phyloP scores from a whole-genome alignment of 108 stramenopile genomes.

The Halocafeteria seosinensis region DNA sequence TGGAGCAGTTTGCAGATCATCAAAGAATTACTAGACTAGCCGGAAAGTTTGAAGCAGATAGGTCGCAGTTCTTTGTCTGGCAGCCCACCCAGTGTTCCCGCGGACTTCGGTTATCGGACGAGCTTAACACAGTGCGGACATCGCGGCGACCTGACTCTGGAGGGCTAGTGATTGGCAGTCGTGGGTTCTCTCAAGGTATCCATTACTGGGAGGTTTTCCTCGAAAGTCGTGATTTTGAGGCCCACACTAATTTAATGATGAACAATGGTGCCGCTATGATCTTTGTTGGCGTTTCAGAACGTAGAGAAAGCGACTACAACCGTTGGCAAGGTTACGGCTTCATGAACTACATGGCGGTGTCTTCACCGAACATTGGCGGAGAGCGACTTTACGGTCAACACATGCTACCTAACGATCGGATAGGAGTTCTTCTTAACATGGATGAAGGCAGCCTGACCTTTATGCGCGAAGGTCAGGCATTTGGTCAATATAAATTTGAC shows the following conservation, averaged over 20 bases:
- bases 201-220: constrained; percentile 28
- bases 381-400: constrained; percentile 11
- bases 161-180: constrained; percentile 6
- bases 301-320: not conserved
- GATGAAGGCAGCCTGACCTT: constrained; percentile 7
- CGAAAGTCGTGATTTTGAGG: not conserved
- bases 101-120: not conserved
- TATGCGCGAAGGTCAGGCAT: constrained; percentile 1
- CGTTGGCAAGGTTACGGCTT: constrained; percentile 6
- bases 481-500: constrained; percentile 4
- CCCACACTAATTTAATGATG: not conserved
- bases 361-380: not conserved
- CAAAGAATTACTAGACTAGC: not conserved
- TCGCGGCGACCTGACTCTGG: no score
- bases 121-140: no score
- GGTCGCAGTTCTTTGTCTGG: not conserved
- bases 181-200: constrained; percentile 18
- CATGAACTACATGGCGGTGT: constrained; percentile 3
- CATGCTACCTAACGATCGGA: constrained; percentile 13
- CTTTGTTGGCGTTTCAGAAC: not conserved
- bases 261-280: not conserved
- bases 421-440: constrained; percentile 18
- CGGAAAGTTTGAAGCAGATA: not conserved
- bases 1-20: no score
- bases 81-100: not conserved